Evolutionary conservation across 352 stramenopile genomes (phyloP).

Genomic region (Stramenopiles sp.): DNA sequence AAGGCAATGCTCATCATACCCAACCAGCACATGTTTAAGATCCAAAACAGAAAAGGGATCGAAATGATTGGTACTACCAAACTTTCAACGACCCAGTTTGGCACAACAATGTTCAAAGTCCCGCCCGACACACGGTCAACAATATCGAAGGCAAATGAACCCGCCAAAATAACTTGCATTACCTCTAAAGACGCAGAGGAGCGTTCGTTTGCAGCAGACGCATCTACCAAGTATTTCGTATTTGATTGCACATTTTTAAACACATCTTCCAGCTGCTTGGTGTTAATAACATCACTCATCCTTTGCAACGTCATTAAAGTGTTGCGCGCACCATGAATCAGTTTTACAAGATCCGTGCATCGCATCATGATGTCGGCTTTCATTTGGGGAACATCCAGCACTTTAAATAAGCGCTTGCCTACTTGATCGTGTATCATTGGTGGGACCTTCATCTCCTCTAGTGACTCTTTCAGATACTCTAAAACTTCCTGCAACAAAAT

Average conservation of each 20-base stretch:
- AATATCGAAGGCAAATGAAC: background rate
- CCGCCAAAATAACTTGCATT: background rate
- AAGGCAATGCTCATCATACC: conserved; percentile 37
- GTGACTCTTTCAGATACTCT: background rate
- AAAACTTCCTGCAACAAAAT: conserved; percentile 4
- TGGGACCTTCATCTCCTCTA: background rate
- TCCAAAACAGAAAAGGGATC: conserved; percentile 53
- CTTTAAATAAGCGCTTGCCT: background rate
- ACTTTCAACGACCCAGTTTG: background rate
- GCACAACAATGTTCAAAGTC: background rate
- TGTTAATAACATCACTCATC: background rate
- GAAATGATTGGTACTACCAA: background rate
- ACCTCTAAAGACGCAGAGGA: background rate
- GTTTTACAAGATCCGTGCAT: background rate
- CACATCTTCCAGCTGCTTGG: background rate
- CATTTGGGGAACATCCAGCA: background rate
- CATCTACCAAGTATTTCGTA: background rate
- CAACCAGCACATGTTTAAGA: conserved; percentile 72
- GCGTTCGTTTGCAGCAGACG: background rate
- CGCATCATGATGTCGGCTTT: background rate
- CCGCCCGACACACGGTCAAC: background rate
- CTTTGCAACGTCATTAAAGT: background rate
- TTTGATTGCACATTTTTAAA: background rate
- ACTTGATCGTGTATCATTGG: background rate
- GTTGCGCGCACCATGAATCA: background rate